Percentiles rank a stretch among this genome's conserved stretches.
phyloP scores from a whole-genome alignment of 2,329 filamentous ascomycete species.

The Pseudogymnoascus sp. region DNA sequence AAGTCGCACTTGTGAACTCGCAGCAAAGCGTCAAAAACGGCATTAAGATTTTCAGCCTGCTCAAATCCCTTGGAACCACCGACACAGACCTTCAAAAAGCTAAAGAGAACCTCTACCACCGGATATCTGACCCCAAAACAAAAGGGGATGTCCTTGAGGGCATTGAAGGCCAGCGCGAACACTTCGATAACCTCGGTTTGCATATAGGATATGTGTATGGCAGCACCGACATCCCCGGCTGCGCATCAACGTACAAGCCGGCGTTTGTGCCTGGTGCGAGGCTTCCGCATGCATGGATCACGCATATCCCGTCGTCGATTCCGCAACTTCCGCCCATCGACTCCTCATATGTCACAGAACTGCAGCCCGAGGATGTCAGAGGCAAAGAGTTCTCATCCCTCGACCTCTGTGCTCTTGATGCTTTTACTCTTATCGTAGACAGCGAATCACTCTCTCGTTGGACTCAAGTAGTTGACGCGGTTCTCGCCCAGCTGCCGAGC shows the following conservation, averaged over 20 bases:
- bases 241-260: constrained; percentile 33
- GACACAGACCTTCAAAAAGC: constrained; percentile 25
- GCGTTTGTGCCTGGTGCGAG: constrained; percentile 34
- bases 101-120: constrained; percentile 26
- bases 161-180: constrained; percentile 34
- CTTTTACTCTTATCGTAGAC: constrained; percentile 27
- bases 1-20: constrained; percentile 34
- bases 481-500: background rate
- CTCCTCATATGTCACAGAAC: constrained; percentile 30
- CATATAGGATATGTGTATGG: constrained; percentile 40
- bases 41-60: constrained; percentile 34
- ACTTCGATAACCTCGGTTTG: constrained; percentile 37
- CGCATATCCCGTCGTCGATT: background rate
- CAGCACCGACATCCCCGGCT: constrained; percentile 24
- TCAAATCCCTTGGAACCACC: constrained; percentile 33
- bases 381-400: constrained; percentile 30
- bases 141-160: constrained; percentile 26
- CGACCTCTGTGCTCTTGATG: constrained; percentile 30
- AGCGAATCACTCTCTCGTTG: constrained; percentile 7
- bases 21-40: constrained; percentile 39
- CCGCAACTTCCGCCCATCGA: constrained; percentile 24
- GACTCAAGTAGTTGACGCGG: constrained; percentile 11
- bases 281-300: constrained; percentile 36
- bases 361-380: constrained; percentile 22
- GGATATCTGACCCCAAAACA: constrained; percentile 27